Evolutionary conservation across 2,329 filamentous ascomycete genomes (phyloP), one percentile per base, ranked within the genome.

Genomic region (Neophaeococcomyces mojaviensis): DNA sequence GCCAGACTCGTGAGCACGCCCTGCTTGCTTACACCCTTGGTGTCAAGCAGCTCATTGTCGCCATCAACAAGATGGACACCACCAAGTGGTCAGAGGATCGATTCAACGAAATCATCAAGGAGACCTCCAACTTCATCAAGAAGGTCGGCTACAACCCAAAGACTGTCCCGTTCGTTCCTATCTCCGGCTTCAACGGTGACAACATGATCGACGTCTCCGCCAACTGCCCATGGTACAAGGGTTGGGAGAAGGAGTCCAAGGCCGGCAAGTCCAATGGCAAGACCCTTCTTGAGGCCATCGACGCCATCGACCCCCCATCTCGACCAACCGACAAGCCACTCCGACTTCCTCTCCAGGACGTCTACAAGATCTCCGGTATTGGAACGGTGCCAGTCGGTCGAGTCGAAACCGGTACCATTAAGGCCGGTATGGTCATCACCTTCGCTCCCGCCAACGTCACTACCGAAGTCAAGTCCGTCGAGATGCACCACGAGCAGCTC

Each of bases 41-140:
- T 92, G 92, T 98, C 68, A 90, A 87, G 81, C 90, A 98, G 83
- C 88, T 98, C 79, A 97, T 98, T 69, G 90, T 97, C 66, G 92
- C 92, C 77, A 94, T 97, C 84, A 98, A 98, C 89, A 98, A 98
- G 88, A 98, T 98, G 92, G 92, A 98, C 85, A 97, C 89, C 72
- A 82, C 87, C 81, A 88, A 95, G 78, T 98, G 90, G 90, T 83
- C 86, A 61, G 85, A 97, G 86, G 77, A 82, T 59, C 90, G 92
- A 79, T 97, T 78, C 88, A 77, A 89, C 70, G 92, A 97, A 76
- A 97, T 98, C 73, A 90, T 97, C 84, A 97, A 97, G 88, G 92
- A 98, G 84, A 96, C 89, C 64, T 94, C 89, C 78, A 85, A 81
- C 81, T 97, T 97, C 87, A 96, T 98, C 88, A 98, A 97, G 90